Evolutionary conservation across 2,329 filamentous ascomycete genomes (phyloP), one percentile per base, ranked within the genome.

Genomic region (Dendryphion nanum): DNA sequence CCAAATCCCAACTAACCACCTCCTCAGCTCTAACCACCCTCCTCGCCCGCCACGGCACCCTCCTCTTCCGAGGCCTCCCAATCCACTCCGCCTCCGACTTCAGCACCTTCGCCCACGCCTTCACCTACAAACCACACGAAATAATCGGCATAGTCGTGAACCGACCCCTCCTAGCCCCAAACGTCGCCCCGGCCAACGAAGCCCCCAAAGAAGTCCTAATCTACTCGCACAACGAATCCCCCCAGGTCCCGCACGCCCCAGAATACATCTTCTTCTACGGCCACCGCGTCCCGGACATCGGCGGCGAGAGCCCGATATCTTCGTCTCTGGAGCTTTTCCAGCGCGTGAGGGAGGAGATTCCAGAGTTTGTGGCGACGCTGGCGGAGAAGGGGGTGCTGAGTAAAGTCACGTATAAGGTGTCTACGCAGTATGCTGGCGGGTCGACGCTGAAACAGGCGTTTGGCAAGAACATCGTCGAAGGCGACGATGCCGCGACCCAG

Each of bases 191-290:
- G 0, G 73, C 73, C 4, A 76, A 74, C 38, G 70, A 75, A 49
- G 63, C 71, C 2, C 70, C 72, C 1, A 72, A 72, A 44, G 64
- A 72, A 33, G 68, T 73, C 1, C 56, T 68, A 6, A 74, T 76
- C 28, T 75, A 74, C 49, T 74, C 66, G 45, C 73, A 76, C 53
- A 76, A 76, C 42, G 73, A 76, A 44, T 74, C 70, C 0, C 69
- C 70, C 0, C 72, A 75, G 43, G 72, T 75, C 0, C 73, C 73
- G 1, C 73, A 76, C 41, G 70, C 72, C 1, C 73, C 73, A 1
- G 73, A 71, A 42, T 76, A 76, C 41, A 69, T 76, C 33, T 74
- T 76, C 49, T 74, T 75, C 57, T 75, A 74, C 32, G 53, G 60
- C 2, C 66, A 74, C 40, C 56, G 51, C 5, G 69, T 59, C 0